These are phyloP conservation scores for Phytophthora ramorum DNA, from an alignment of 352 stramenopile species.

Conservation along the genomic window DNA sequence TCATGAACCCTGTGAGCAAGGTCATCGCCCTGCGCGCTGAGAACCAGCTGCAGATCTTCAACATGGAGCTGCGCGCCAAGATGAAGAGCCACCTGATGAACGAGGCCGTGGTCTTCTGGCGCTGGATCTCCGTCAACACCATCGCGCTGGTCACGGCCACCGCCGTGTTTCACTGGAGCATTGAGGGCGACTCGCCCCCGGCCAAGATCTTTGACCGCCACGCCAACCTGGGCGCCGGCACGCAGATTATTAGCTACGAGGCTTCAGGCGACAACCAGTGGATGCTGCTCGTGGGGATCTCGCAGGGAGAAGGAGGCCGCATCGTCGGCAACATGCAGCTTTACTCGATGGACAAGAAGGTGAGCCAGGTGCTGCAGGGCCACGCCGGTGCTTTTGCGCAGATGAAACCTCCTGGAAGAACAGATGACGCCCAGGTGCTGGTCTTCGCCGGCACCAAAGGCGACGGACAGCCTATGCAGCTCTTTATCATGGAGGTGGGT, in stretches of 20 bases:
- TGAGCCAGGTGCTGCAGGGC: slow-evolving; percentile 98
- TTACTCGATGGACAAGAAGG: slow-evolving; percentile 98
- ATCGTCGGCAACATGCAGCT: slow-evolving; percentile 99
- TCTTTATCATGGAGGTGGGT: slow-evolving; percentile 99
- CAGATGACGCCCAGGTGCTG: slow-evolving; percentile 91
- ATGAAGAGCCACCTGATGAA: slow-evolving; percentile 96
- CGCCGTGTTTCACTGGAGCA: slow-evolving; percentile 98
- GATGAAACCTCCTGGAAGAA: slow-evolving; percentile 95
- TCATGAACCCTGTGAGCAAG: slow-evolving; percentile 99
- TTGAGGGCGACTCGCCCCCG: slow-evolving; percentile 92
- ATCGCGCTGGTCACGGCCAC: slow-evolving; percentile 98
- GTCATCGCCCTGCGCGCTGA: slow-evolving; percentile 88
- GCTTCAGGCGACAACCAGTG: slow-evolving; percentile 98
- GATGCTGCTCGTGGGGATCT: slow-evolving; percentile 98
- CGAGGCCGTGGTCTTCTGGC: slow-evolving; percentile 98
- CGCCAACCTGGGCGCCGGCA: slow-evolving; percentile 91
- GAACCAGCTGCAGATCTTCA: slow-evolving; percentile 99
- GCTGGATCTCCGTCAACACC: slow-evolving; percentile 97
- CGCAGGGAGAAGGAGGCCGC: slow-evolving; percentile 92
- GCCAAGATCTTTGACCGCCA: slow-evolving; percentile 99
- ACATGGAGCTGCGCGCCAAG: slow-evolving; percentile 99
- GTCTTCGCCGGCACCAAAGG: slow-evolving; percentile 89
- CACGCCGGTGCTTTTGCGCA: slow-evolving; percentile 97
- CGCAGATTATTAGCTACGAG: slow-evolving; percentile 99
- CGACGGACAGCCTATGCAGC: slow-evolving; percentile 75